Base-by-base conservation (phyloP, 345 rosid species). In the Euphorbia pulcherrima region DNA sequence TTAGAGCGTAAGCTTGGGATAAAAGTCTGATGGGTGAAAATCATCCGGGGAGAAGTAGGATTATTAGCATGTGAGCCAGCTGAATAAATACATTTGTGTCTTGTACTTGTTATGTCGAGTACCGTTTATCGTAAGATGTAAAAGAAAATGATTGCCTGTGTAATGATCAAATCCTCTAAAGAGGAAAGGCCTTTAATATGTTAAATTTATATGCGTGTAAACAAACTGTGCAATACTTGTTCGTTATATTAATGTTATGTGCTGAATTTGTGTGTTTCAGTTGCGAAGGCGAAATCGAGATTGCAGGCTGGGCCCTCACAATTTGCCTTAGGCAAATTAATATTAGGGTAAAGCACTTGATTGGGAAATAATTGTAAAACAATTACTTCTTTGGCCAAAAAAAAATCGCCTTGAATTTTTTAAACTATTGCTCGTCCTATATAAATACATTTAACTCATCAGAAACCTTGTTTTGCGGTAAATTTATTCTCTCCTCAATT, bases 1-100 rank as follows among this genome's bases (percentile, higher is more conserved):
- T 16, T 59, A 52, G 69, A 84, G 86, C 83, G 84, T 78, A 80
- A 85, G 86, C 88, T 79, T 70, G 68, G 70, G 79, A 29, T 54
- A 61, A 6, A 62, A 65, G 71, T 71, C 67, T 75, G 76, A 67
- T 70, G 81, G 76, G 62, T 62, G 65, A 73, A 44, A 44, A 60
- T 64, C 65, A 62, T 68, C 30, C 70, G 24, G 72, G 41, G 69
- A 69, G 68, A 76, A 70, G 79, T 62, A 57, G 79, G 65, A 30
- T 60, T 33, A n/a, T 33, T 29, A 74, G 63, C 69, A 55, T 60
- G 72, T 44, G 62, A 51, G 48, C 70, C 79, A 30, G 68, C 66
- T 71, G 75, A 85, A 80, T 82, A 82, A 80, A 53, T 65, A 29
- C 40, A 62, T 64, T 20, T 72, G 51, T 70, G 67, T 75, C 63